These are phyloP conservation scores for Collybia mongolica DNA, from an alignment of 768 basidiomycete species.

Conservation along the genomic window DNA sequence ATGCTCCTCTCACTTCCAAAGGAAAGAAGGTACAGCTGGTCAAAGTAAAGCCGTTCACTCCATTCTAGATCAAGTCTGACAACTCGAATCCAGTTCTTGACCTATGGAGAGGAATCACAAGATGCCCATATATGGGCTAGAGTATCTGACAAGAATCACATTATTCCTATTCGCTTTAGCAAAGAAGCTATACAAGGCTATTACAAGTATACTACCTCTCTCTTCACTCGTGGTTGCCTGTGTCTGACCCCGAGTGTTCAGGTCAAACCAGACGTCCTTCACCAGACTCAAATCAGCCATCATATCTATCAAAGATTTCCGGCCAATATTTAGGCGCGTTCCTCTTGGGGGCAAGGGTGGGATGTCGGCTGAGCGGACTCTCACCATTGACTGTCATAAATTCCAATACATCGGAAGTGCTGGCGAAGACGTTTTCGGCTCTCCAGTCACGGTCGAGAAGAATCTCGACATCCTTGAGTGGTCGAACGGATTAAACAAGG, in stretches of 20 bases:
- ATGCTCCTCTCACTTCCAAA: constrained; percentile 29
- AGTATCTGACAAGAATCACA: constrained; percentile 55
- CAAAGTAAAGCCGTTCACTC: constrained; percentile 36
- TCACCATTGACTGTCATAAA: constrained; percentile 54
- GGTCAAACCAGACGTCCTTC: constrained; percentile 17
- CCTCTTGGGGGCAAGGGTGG: constrained; percentile 39
- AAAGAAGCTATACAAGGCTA: constrained; percentile 48
- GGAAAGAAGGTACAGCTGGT: constrained; percentile 58
- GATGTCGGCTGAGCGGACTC: constrained; percentile 35
- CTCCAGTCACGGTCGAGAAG: constrained; percentile 45
- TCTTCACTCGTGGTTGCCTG: background rate
- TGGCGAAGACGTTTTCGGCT: constrained; percentile 48
- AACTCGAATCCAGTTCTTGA: constrained; percentile 47
- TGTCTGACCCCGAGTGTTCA: constrained; percentile 1
- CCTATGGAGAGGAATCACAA: constrained; percentile 35
- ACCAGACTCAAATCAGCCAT: constrained; percentile 46
- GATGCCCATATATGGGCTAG: constrained; percentile 58
- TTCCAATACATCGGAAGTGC: constrained; percentile 42
- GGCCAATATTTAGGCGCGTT: constrained; percentile 49
- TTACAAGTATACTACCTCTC: constrained; percentile 28
- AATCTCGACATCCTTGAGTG: constrained; percentile 45
- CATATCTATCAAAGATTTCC: constrained; percentile 47
- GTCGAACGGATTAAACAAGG: constrained; percentile 52
- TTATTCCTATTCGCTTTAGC: constrained; percentile 54
- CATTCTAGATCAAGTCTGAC: background rate